These are phyloP conservation scores for Pseudoturritis turrita DNA, from an alignment of 345 rosid genomes.

Conservation along the genomic window DNA sequence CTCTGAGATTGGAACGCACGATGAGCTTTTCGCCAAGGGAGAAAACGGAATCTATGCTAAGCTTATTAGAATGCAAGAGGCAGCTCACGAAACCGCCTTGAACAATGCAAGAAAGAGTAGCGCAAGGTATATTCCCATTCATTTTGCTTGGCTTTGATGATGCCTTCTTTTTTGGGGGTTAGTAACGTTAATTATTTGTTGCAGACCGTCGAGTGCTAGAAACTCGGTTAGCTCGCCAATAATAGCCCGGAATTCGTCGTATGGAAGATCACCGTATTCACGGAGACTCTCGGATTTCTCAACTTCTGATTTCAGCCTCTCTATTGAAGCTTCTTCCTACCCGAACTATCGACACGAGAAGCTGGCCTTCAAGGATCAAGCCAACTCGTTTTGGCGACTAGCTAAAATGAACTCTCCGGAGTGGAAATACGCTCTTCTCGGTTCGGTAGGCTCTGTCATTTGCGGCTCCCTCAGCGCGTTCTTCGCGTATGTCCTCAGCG, in stretches of 20 bases:
- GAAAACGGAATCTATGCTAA: constrained; percentile 89
- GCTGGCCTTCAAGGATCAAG: constrained; percentile 93
- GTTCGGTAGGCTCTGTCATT: constrained; percentile 82
- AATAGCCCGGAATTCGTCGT: constrained; percentile 86
- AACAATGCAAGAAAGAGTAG: constrained; percentile 97
- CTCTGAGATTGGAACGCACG: constrained; percentile 87
- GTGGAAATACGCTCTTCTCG: constrained; percentile 86
- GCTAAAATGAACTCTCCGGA: constrained; percentile 98
- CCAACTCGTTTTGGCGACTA: constrained; percentile 94
- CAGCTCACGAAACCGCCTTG: constrained; percentile 91
- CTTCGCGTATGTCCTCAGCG: constrained; percentile 94
- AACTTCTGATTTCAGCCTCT: constrained; percentile 94
- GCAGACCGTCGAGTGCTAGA: constrained; percentile 97
- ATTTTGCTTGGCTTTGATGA: neutral
- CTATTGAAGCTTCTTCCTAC: constrained; percentile 61
- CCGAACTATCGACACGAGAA: constrained; percentile 80
- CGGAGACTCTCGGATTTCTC: constrained; percentile 95
- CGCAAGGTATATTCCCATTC: constrained; percentile 56
- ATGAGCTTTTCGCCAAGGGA: constrained; percentile 82
- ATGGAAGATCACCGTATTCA: constrained; percentile 95
- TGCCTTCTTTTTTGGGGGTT: neutral
- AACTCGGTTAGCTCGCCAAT: constrained; percentile 98
- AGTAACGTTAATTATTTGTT: constrained; percentile 18
- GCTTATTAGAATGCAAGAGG: constrained; percentile 93
- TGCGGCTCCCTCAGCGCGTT: constrained; percentile 95